Evolutionary conservation across 495 filamentous ascomycete genomes (phyloP), one percentile per base, ranked within the genome.

Genomic region (Penicillium ochrochloron): DNA sequence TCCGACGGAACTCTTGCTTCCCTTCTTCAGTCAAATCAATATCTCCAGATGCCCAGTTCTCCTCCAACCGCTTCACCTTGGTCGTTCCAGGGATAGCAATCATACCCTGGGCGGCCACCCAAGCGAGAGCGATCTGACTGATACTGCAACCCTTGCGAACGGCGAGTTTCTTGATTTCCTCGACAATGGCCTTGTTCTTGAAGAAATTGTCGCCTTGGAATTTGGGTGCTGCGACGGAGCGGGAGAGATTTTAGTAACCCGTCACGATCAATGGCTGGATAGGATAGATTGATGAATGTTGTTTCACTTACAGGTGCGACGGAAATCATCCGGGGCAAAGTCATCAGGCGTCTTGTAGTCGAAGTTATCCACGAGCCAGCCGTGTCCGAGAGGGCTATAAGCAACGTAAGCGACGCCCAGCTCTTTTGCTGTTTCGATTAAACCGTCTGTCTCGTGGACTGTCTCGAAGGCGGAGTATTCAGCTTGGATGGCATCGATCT

Each of bases 381-480:
- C 80, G 31, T 82, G 80, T 0, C 80, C 79, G 0, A 83, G 72
- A 5, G 80, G 80, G 53, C 80, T 80, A 55, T 78, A 83, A 0
- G 79, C 79, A 4, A 83, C 75, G 44, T 76, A 82, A 25, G 80
- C 76, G 1, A 83, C 68, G 5, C 70, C 78, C 7, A 83, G 63
- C 46, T 83, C 80, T 57, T 72, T 76, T 17, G 70, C 69, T 1
- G 80, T 73, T 4, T 78, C 73, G 34, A 83, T 78, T 34, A 81
- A 59, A 12, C 70, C 73, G 37, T 78, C 75, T 33, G 74, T 77
- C 66, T 82, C 77, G 58, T 83, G 80, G 0, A 83, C 8, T 23
- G 80, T 83, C 69, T 83, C 80, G 51, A 83, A 83, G 5, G 80
- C 78, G 0, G 81, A 84, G 65, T 83, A 84, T 50, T 84, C 81